Conservation (phyloP, 2,329 filamentous ascomycete genomes). For the Fusarium denticulatum region DNA sequence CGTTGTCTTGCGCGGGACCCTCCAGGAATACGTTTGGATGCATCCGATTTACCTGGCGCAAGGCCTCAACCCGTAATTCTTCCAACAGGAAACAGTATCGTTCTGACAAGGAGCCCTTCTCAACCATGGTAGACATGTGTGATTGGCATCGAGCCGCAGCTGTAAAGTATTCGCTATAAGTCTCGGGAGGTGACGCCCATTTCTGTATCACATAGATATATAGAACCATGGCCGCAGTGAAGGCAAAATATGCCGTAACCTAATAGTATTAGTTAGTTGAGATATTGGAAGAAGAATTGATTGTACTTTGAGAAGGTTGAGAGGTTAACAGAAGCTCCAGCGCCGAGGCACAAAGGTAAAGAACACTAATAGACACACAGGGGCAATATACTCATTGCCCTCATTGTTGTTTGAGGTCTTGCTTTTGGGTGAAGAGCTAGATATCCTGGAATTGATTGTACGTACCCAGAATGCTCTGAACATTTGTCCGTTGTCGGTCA, state of each 20-base stretch:
- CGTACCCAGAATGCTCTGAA: slow-evolving; percentile 39
- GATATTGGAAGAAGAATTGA: accelerated
- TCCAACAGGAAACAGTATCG: slow-evolving; percentile 39
- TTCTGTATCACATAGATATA: slow-evolving; percentile 43
- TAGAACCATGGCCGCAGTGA: slow-evolving; percentile 39
- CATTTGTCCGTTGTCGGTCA: slow-evolving; percentile 38
- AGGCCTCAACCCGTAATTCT: slow-evolving; percentile 35
- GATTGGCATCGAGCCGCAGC: slow-evolving; percentile 36
- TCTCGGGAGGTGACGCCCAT: slow-evolving; percentile 32
- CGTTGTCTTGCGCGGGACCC: slow-evolving; percentile 2
- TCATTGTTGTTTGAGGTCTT: not conserved
- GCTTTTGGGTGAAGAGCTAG: not conserved
- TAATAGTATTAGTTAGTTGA: not conserved
- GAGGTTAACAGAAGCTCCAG: not conserved
- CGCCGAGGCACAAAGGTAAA: not conserved
- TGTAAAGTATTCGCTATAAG: slow-evolving; percentile 31
- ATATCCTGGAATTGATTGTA: not conserved
- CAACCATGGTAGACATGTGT: slow-evolving; percentile 37
- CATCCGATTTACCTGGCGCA: slow-evolving; percentile 35
- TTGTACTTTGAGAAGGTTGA: not conserved
- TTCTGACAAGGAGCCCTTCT: slow-evolving; percentile 37
- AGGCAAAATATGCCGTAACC: slow-evolving; percentile 42
- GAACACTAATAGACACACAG: not conserved
- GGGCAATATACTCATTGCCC: not conserved
- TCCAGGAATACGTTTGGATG: slow-evolving; percentile 27